These are phyloP conservation scores for Peronosclerospora sorghi DNA, from an alignment of 352 stramenopile genomes.

Conservation along the genomic window DNA sequence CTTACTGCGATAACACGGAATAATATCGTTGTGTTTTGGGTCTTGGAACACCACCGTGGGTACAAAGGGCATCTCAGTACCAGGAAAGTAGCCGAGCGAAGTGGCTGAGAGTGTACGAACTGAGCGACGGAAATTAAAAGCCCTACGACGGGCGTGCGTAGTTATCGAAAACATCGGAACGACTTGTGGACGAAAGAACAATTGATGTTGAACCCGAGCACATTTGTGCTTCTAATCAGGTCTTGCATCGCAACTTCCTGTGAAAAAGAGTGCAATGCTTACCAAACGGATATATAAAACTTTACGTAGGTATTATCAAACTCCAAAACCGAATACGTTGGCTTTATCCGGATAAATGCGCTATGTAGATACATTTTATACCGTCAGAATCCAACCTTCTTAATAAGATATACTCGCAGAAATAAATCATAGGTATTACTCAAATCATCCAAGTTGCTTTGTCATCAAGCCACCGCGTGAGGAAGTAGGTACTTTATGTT, in stretches of 20 bases:
- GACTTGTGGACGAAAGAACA: background rate
- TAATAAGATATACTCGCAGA: too few relatives aligned
- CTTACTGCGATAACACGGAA: slow-evolving; percentile 85
- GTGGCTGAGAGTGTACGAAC: slow-evolving; percentile 6
- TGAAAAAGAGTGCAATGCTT: too few relatives aligned
- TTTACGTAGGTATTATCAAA: too few relatives aligned
- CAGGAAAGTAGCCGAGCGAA: slow-evolving; percentile 49
- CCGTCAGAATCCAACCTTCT: too few relatives aligned
- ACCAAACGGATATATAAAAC: too few relatives aligned
- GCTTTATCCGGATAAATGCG: too few relatives aligned
- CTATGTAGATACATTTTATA: too few relatives aligned
- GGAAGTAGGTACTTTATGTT: too few relatives aligned
- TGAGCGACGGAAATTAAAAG: background rate
- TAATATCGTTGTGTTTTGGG: slow-evolving; percentile 71
- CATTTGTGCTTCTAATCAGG: slow-evolving; percentile 19
- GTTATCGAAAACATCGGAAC: slow-evolving; percentile 11
- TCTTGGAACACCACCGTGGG: slow-evolving; percentile 81
- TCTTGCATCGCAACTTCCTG: slow-evolving; percentile 15
- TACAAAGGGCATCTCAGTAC: slow-evolving; percentile 83
- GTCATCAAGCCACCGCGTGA: too few relatives aligned
- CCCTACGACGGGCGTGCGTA: slow-evolving; percentile 3
- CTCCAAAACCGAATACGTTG: too few relatives aligned
- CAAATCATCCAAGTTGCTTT: too few relatives aligned
- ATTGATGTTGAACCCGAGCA: slow-evolving; percentile 11
- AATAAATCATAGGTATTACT: too few relatives aligned